These are phyloP conservation scores for Streptanthus diversifolius DNA, from an alignment of 345 rosid species.

Conservation along the genomic window DNA sequence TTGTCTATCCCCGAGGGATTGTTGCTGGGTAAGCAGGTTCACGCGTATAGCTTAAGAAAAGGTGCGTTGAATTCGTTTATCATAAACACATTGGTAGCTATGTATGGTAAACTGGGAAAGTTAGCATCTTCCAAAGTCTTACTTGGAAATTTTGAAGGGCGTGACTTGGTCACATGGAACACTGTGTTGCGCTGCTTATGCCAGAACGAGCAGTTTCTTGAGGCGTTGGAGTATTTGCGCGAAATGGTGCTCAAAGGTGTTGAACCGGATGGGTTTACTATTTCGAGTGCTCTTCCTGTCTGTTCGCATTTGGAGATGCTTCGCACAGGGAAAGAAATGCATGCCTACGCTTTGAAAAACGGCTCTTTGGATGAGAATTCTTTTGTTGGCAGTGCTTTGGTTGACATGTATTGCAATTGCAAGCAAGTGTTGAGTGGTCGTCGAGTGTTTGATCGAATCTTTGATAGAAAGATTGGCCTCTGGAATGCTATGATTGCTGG, in stretches of 20 bases:
- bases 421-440: conserved; percentile 57
- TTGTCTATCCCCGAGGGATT: conserved; percentile 41
- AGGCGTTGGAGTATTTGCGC: conserved; percentile 50
- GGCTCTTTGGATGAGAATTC: conserved; percentile 59
- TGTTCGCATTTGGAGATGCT: conserved; percentile 71
- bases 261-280: conserved; percentile 70
- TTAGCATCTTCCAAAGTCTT: conserved; percentile 42
- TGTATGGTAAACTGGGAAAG: conserved; percentile 72
- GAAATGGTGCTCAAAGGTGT: conserved; percentile 57
- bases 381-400: conserved; percentile 84
- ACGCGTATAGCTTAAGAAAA: conserved; percentile 56
- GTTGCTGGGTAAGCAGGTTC: conserved; percentile 72
- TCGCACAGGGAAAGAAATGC: conserved; percentile 68
- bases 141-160: conserved; percentile 50
- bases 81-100: conserved; percentile 68
- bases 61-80: conserved; percentile 62
- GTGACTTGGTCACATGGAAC: conserved; percentile 88
- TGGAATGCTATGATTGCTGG: conserved; percentile 98
- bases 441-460: conserved; percentile 51
- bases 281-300: conserved; percentile 83
- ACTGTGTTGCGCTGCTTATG: conserved; percentile 63
- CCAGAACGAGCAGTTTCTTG: conserved; percentile 58
- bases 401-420: conserved; percentile 94
- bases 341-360: conserved; percentile 72
- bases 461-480: conserved; percentile 47